Evolutionary conservation across 2,329 filamentous ascomycete species (phyloP), one percentile per base, ranked within the genome.

Genomic region (Pestalotiopsis sp.): DNA sequence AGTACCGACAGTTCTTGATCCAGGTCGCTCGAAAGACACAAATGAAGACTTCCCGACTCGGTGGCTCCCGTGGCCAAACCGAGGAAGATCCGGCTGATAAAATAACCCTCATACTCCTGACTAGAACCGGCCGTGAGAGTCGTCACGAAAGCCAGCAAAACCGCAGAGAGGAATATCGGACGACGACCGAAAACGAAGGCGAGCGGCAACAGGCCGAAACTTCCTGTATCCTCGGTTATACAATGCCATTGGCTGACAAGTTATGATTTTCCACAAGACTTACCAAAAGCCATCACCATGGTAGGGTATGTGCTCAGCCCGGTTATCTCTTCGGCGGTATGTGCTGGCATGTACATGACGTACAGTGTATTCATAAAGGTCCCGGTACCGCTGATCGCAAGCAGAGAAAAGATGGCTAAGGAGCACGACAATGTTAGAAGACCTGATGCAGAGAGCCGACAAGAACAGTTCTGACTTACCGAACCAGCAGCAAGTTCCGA

Each of bases 41-140:
- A 24, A 13, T 7, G 20, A 22, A 24, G 9, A 22, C 56, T 58
- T n/a, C 30, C 56, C 5, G 75, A 81, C 68, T 81, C 80, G 1
- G 77, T 79, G 1, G 79, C 77, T 40, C 80, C 81, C 1, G 79
- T 78, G 0, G 79, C 78, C 17, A 82, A 59, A 6, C 78, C 78
- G 59, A 77, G 75, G 6, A 82, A 68, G 11, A 79, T 77, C 1
- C 81, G 77, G 5, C 78, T 71, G 1, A 75, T 76, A 22, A 82
- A 75, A 68, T 83, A 80, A 4, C 75, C 75, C 40, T 77, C 70
- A 66, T 77, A 81, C 9, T 71, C 75, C 9, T 75, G 73, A 2
- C 76, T 76, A 2, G 74, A 68, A 1, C 77, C 81, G 30, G 78
- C 78, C 0, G 76, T 76, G 30, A 82, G 73, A 1, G 77, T 77